These are phyloP conservation scores for Saccharomycopsis capsularis DNA, from an alignment of 805 yeast genomes.

Conservation along the genomic window DNA sequence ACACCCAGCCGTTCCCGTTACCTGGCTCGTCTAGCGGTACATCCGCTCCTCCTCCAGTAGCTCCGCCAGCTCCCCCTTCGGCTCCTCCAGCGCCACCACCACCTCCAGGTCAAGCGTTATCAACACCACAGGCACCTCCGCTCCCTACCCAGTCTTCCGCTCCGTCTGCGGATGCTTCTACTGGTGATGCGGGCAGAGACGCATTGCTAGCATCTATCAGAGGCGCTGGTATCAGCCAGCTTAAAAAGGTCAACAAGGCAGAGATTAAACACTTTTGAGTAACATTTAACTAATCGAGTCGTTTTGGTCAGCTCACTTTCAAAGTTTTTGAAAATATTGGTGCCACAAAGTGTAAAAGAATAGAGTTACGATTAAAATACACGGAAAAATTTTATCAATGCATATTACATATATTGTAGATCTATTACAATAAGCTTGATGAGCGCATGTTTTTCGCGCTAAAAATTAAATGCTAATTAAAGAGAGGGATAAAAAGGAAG, in stretches of 20 bases:
- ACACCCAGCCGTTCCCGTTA: not conserved
- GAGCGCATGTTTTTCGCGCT: too few species aligned
- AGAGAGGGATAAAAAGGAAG: not conserved
- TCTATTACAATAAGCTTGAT: not conserved
- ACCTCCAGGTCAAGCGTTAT: conserved; percentile 27
- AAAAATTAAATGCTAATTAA: too few species aligned
- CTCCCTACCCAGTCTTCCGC: conserved; percentile 23
- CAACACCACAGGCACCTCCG: conserved; percentile 24
- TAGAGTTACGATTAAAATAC: too few species aligned
- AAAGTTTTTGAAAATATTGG: too few species aligned
- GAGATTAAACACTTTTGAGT: conserved; percentile 31
- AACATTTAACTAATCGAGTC: too few species aligned
- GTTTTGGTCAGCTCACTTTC: too few species aligned
- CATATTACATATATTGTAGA: not conserved
- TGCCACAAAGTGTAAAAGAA: too few species aligned
- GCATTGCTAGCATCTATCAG: conserved; percentile 84
- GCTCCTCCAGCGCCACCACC: conserved; percentile 30
- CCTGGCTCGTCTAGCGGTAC: not conserved
- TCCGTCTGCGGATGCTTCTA: conserved; percentile 23
- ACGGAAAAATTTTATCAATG: too few species aligned
- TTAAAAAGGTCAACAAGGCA: conserved; percentile 75
- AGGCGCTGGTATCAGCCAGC: conserved; percentile 58
- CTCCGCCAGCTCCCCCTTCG: conserved; percentile 18
- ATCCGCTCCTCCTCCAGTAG: conserved; percentile 13
- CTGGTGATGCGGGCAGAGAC: conserved; percentile 51